Conservation (phyloP, 352 stramenopile genomes). For the Globisporangium cystogenes region DNA sequence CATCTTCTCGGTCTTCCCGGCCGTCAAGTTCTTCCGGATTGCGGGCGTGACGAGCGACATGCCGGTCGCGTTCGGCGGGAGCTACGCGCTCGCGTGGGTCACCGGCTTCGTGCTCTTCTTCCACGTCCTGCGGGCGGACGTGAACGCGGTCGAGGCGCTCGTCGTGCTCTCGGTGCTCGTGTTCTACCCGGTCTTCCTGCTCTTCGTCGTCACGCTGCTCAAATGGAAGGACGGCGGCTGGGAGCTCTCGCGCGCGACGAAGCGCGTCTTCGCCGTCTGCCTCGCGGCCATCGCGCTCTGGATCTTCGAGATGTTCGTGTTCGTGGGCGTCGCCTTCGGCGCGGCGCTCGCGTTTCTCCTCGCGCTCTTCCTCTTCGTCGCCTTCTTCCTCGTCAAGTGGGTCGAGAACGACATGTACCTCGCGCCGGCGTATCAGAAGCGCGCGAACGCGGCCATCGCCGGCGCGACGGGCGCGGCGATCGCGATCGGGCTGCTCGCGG, state of each 20-base stretch:
- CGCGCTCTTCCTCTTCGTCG: slow-evolving; percentile 61
- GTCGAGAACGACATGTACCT: slow-evolving; percentile 83
- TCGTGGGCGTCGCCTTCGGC: slow-evolving; percentile 43
- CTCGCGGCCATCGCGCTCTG: slow-evolving; percentile 37
- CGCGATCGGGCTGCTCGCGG: slow-evolving; percentile 32
- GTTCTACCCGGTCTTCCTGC: slow-evolving; percentile 76
- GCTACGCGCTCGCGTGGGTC: slow-evolving; percentile 60
- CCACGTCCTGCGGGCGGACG: slow-evolving; percentile 36
- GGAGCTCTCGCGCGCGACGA: slow-evolving; percentile 42
- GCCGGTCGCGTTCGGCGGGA: slow-evolving; percentile 37
- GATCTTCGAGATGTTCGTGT: slow-evolving; percentile 81
- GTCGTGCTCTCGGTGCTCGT: slow-evolving; percentile 68
- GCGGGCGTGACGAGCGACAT: slow-evolving; percentile 52
- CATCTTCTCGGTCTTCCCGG: slow-evolving; percentile 66
- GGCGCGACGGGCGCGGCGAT: slow-evolving; percentile 31
- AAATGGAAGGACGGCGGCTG: slow-evolving; percentile 79
- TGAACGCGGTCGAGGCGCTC: slow-evolving; percentile 73
- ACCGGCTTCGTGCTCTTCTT: slow-evolving; percentile 73
- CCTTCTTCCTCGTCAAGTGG: slow-evolving; percentile 80
- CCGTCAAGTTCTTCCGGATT: slow-evolving; percentile 79
- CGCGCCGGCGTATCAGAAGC: slow-evolving; percentile 45
- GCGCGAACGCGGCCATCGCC: slow-evolving; percentile 39
- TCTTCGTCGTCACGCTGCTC: slow-evolving; percentile 62
- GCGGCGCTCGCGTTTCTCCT: slow-evolving; percentile 51
- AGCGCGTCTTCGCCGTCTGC: slow-evolving; percentile 29